Evolutionary conservation across 2,329 filamentous ascomycete genomes (phyloP).

Genomic region (Aspergillus sp.): DNA sequence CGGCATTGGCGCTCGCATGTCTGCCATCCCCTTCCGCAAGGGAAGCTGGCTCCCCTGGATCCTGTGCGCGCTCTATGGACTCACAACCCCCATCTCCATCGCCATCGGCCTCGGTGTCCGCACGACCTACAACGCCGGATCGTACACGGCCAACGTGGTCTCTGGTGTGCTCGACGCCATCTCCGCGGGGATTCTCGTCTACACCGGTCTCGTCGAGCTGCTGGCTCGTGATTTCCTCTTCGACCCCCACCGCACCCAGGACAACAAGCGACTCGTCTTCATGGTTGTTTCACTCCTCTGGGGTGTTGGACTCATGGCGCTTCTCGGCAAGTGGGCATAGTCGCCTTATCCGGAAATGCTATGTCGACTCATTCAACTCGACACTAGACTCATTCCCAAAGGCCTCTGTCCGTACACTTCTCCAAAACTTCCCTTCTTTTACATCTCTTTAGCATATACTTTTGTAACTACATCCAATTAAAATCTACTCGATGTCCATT

Average conservation of each 20-base stretch:
- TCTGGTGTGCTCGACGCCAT: slow-evolving; percentile 17
- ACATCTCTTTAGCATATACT: background rate
- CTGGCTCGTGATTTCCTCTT: slow-evolving; percentile 21
- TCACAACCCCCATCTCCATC: slow-evolving; percentile 20
- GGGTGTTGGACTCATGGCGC: slow-evolving; percentile 53
- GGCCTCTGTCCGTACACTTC: background rate
- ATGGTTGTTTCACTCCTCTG: slow-evolving; percentile 48
- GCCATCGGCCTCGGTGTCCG: slow-evolving; percentile 18
- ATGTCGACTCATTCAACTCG: background rate
- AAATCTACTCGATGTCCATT: background rate
- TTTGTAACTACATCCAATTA: background rate
- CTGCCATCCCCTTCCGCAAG: slow-evolving; percentile 57
- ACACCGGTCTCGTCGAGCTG: slow-evolving; percentile 19
- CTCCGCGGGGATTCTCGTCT: slow-evolving; percentile 19
- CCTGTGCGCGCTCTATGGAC: slow-evolving; percentile 17
- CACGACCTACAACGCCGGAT: slow-evolving; percentile 20
- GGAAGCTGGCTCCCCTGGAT: slow-evolving; percentile 19
- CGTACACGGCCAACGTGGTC: slow-evolving; percentile 14
- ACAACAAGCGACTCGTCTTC: slow-evolving; percentile 40
- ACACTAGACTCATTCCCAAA: background rate
- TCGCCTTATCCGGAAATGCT: background rate
- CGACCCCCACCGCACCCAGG: slow-evolving; percentile 19
- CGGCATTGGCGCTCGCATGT: slow-evolving; percentile 65
- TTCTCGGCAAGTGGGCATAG: slow-evolving; percentile 57
- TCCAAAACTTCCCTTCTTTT: background rate